Evolutionary conservation across 208 protist species (phyloP), one percentile per base, ranked within the genome.

Genomic region (Trypanosoma scelopori): DNA sequence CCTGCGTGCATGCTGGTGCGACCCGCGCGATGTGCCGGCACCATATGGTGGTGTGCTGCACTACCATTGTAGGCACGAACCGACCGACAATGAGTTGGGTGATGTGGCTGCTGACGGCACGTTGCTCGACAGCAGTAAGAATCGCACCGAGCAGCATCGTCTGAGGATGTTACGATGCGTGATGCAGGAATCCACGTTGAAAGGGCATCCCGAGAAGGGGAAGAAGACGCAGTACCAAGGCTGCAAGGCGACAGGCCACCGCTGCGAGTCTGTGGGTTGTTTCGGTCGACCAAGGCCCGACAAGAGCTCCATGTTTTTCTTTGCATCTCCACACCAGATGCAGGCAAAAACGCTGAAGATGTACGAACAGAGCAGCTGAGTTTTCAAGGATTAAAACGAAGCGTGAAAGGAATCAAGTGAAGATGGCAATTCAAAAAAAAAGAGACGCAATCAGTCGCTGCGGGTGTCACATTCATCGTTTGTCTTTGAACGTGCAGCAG

Each of bases 1-100:
- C 25, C 61, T 95, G 55, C 68, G 65, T 25, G 70, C 90, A 41
- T 95, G 90, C 45, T 95, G 87, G 90, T 95, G 90, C 65, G 82
- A 85, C 27, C 84, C 90, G 13, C 66, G 69, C 37, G 82, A 88
- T 61, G 77, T 74, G 0, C 55, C 79, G 3, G 68, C 69, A 1
- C 71, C 65, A 9, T 92, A 87, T 68, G 79, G 73, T n/a, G 79
- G 83, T 18, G 42, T 53, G 3, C 64, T 95, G 56, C 90, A 95
- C 66, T 95, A 95, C 59, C 90, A 95, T 61, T 95, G 90, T 59
- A 70, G 81, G 27, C 76, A 83, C 35, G 88, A 71, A 45, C 59
- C 55, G 6, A 56, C 56, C 0, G 59, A 30, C 16, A 60, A 41
- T 1, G 65, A 66, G 12, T 27, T 58, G 51, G 60, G 55, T 1